These are phyloP conservation scores for Ophiosphaerella narmari DNA, from an alignment of 2,329 filamentous ascomycete species.

Conservation along the genomic window DNA sequence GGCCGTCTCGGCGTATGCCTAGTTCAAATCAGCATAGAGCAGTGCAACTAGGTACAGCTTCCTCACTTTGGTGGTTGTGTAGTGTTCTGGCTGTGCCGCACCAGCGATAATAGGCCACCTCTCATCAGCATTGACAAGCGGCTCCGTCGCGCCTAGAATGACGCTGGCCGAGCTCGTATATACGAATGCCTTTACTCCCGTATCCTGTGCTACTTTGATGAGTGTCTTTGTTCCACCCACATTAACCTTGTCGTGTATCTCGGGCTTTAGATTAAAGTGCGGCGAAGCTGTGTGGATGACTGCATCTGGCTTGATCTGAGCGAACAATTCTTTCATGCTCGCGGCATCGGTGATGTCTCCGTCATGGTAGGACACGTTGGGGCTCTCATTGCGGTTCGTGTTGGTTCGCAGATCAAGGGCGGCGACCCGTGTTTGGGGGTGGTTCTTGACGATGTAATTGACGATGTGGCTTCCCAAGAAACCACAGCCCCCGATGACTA, in stretches of 20 bases:
- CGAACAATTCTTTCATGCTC: slow-evolving; percentile 49
- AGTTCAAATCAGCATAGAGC: not conserved
- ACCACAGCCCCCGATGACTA: slow-evolving; percentile 57
- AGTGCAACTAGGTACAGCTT: not conserved
- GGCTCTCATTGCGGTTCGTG: slow-evolving; percentile 45
- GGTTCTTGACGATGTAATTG: slow-evolving; percentile 47
- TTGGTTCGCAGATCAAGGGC: slow-evolving; percentile 54
- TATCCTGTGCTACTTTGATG: slow-evolving; percentile 53
- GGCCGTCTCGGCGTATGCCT: slow-evolving; percentile 53
- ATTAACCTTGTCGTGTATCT: slow-evolving; percentile 57
- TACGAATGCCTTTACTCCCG: slow-evolving; percentile 58
- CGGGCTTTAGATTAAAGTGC: slow-evolving; percentile 44
- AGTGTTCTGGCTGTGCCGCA: slow-evolving; percentile 55
- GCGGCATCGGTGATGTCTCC: slow-evolving; percentile 55
- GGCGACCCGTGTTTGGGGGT: slow-evolving; percentile 51
- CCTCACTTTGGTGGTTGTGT: slow-evolving; percentile 55
- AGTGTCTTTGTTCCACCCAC: slow-evolving; percentile 57
- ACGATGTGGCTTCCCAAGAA: slow-evolving; percentile 59
- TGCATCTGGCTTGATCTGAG: slow-evolving; percentile 50
- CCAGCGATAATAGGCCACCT: slow-evolving; percentile 53
- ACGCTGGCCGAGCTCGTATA: slow-evolving; percentile 59
- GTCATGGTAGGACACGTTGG: slow-evolving; percentile 54
- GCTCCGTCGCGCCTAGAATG: slow-evolving; percentile 50
- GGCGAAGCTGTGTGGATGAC: slow-evolving; percentile 58
- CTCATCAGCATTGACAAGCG: slow-evolving; percentile 57